These are phyloP conservation scores for Crucihimalaya himalaica DNA, from an alignment of 345 rosid species.

Conservation along the genomic window DNA sequence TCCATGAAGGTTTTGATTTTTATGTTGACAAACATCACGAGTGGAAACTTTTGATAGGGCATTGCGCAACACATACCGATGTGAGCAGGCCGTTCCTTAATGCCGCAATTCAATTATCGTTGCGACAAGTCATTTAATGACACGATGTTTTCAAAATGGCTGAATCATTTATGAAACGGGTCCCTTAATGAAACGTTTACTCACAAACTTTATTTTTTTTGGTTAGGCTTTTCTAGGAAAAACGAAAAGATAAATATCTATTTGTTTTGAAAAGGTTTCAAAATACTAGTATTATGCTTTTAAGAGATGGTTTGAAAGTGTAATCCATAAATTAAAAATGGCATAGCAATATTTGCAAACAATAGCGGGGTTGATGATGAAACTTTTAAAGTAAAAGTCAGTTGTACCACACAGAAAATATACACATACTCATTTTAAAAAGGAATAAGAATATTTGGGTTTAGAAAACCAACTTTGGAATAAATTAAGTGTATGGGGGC, in stretches of 20 bases:
- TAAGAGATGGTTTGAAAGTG: background rate
- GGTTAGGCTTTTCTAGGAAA: background rate
- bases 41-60: conserved; percentile 12
- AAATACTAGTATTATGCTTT: too few relatives aligned
- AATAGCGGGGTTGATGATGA: background rate
- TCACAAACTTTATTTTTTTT: background rate
- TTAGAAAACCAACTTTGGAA: background rate
- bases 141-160: background rate
- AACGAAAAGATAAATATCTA: background rate
- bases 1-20: conserved; percentile 5
- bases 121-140: conserved; percentile 8
- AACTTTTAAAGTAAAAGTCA: background rate
- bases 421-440: background rate
- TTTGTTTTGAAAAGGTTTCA: too few relatives aligned
- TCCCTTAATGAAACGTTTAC: background rate
- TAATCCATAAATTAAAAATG: background rate
- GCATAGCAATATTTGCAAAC: background rate
- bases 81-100: conserved; percentile 1
- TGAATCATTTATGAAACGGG: background rate
- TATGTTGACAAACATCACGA: background rate
- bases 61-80: conserved; percentile 4
- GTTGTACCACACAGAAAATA: background rate
- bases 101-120: background rate
- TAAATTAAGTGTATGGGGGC: background rate
- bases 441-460: background rate